Evolutionary conservation across 192 early-diverging fungal genomes (phyloP).

Genomic region (Chytriomyces hyalinus): DNA sequence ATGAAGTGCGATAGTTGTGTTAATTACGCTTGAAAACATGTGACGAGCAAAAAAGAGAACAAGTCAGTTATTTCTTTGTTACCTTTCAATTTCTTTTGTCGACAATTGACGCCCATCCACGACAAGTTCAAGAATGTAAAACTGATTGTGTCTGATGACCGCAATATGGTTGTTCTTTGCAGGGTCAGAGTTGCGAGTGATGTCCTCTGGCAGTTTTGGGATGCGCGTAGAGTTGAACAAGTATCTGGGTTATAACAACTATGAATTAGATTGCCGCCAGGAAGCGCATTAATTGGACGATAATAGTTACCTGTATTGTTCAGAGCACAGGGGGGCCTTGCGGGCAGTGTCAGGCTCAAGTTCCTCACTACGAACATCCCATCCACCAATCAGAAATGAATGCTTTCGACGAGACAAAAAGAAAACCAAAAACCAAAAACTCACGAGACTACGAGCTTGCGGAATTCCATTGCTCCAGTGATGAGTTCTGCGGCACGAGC

Average conservation of each 20-base stretch:
- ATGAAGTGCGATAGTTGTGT: no score
- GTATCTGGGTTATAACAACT: slow-evolving; percentile 19
- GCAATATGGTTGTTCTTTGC: slow-evolving; percentile 79
- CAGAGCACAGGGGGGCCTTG: slow-evolving; percentile 80
- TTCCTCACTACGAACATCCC: slow-evolving; percentile 52
- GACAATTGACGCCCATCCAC: slow-evolving; percentile 81
- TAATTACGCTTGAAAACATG: neutral
- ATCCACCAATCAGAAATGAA: neutral
- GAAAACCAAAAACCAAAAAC: slow-evolving; percentile 17
- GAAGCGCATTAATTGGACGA: neutral
- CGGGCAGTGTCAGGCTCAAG: slow-evolving; percentile 84
- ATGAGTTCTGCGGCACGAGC: slow-evolving; percentile 87
- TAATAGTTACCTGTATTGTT: slow-evolving; percentile 81
- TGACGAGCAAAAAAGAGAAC: neutral
- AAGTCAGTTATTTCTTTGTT: neutral
- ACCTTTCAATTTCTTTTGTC: slow-evolving; percentile 81
- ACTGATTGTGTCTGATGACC: slow-evolving; percentile 90
- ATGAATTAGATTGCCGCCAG: neutral
- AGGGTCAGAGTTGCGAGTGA: slow-evolving; percentile 75
- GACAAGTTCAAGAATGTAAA: slow-evolving; percentile 77
- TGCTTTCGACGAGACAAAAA: neutral
- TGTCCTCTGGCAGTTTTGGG: slow-evolving; percentile 84
- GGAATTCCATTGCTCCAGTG: slow-evolving; percentile 89
- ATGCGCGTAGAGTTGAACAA: slow-evolving; percentile 97
- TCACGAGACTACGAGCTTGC: slow-evolving; percentile 73